Conservation (phyloP, 805 yeast genomes). For the Candida oleophila region DNA sequence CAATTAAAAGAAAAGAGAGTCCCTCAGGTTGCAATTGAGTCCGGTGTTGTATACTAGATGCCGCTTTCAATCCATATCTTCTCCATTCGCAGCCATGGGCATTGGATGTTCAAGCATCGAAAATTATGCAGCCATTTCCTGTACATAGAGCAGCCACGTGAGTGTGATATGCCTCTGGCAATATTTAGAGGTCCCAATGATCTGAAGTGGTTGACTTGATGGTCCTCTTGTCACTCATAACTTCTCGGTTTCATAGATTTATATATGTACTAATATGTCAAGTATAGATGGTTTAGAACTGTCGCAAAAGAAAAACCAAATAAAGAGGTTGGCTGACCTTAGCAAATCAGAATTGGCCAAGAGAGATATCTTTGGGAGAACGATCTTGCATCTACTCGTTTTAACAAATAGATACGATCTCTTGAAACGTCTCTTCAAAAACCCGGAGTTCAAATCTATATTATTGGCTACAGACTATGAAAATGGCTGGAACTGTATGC, state of each 20-base stretch:
- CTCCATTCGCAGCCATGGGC: too few species aligned
- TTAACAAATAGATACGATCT: slow-evolving; percentile 48
- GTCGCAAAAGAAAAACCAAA: not conserved
- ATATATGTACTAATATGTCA: not conserved
- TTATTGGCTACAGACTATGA: slow-evolving; percentile 58
- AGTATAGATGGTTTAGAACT: not conserved
- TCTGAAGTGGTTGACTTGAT: not conserved
- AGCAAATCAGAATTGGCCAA: slow-evolving; percentile 37
- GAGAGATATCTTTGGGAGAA: slow-evolving; percentile 72
- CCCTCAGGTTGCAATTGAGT: too few species aligned
- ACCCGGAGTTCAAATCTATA: slow-evolving; percentile 44
- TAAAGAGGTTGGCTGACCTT: slow-evolving; percentile 18
- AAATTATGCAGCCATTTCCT: not conserved
- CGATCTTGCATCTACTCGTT: slow-evolving; percentile 57
- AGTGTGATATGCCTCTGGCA: not conserved
- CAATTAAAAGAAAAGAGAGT: too few species aligned
- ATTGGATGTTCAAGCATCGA: not conserved
- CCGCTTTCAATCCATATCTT: too few species aligned
- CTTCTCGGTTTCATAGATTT: not conserved
- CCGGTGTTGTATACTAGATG: too few species aligned
- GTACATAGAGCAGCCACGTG: not conserved
- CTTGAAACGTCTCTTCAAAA: slow-evolving; percentile 46
- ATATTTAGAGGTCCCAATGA: not conserved
- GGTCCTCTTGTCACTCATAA: not conserved
- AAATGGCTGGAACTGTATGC: slow-evolving; percentile 81